Percentiles rank a stretch among this genome's conserved stretches.
These are phyloP conservation scores for Holtermannia corniformis DNA, from an alignment of 768 basidiomycete genomes.

Conservation along the genomic window DNA sequence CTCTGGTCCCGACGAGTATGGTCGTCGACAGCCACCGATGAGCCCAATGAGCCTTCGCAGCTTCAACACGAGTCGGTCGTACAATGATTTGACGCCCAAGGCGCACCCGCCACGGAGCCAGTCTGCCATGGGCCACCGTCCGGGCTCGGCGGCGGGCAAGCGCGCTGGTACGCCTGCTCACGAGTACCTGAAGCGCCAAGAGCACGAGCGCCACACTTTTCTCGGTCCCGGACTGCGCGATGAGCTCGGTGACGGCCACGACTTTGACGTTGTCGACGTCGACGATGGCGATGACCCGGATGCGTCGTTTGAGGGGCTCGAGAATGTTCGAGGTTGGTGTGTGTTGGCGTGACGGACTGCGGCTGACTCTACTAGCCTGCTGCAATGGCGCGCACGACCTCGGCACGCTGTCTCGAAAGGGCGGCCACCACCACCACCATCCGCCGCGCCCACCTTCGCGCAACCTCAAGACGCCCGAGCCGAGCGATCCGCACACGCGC, in stretches of 20 bases:
- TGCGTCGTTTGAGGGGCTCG: constrained; percentile 78
- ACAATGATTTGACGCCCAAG: constrained; percentile 23
- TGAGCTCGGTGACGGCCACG: constrained; percentile 15
- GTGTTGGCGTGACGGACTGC: neutral
- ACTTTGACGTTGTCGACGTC: constrained; percentile 27
- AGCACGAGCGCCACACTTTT: constrained; percentile 34
- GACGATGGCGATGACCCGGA: constrained; percentile 44
- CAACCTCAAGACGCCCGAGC: constrained; percentile 44
- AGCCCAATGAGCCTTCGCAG: constrained; percentile 11
- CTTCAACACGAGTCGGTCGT: constrained; percentile 16
- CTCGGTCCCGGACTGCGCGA: constrained; percentile 26
- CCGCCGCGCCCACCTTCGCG: constrained; percentile 49
- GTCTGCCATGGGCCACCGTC: constrained; percentile 17
- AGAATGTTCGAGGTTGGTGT: constrained; percentile 68
- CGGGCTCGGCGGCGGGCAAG: constrained; percentile 52
- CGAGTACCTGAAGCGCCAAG: constrained; percentile 68
- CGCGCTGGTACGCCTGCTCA: constrained; percentile 82
- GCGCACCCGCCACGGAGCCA: constrained; percentile 9
- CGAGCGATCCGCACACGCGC: neutral
- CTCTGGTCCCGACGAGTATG: constrained; percentile 24
- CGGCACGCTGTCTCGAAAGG: constrained; percentile 48
- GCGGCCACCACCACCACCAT: constrained; percentile 42
- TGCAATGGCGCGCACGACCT: constrained; percentile 56
- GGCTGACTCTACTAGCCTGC: constrained; percentile 65
- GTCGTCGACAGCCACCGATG: constrained; percentile 22